A percentile compares a stretch with the other conserved stretches of the same genome.
Evolutionary conservation across 2,329 filamentous ascomycete species (phyloP).

Genomic region (Colletotrichum shisoi): DNA sequence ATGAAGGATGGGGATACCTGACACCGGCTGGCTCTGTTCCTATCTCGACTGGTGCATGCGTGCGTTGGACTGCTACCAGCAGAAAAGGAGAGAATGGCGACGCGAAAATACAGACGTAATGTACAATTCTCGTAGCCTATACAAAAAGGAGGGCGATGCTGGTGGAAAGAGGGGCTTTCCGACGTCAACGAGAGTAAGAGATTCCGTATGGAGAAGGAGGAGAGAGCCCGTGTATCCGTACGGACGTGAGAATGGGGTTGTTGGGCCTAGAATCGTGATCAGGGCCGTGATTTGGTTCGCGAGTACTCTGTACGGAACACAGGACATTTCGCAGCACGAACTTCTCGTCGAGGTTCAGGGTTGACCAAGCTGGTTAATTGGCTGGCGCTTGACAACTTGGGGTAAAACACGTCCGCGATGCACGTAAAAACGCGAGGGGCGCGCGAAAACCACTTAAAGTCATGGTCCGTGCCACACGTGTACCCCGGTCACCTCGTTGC

Average conservation of each 20-base stretch:
- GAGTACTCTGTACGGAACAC: too few relatives aligned
- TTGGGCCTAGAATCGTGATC: slow-evolving; percentile 1
- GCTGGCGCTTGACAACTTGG: slow-evolving; percentile 31
- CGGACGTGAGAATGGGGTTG: slow-evolving; percentile 7
- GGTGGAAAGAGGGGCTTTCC: slow-evolving; percentile 21
- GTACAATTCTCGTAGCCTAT: slow-evolving; percentile 22
- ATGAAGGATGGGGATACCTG: slow-evolving; percentile 18
- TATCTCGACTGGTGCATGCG: slow-evolving; percentile 32
- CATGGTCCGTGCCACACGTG: slow-evolving; percentile 40
- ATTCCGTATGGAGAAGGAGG: slow-evolving; percentile 20
- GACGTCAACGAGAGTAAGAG: slow-evolving; percentile 19
- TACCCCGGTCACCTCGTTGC: slow-evolving; percentile 32
- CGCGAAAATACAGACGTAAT: slow-evolving; percentile 10
- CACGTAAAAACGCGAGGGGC: slow-evolving; percentile 42
- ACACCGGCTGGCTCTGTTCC: slow-evolving; percentile 22
- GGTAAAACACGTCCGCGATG: slow-evolving; percentile 39
- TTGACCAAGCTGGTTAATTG: slow-evolving; percentile 33
- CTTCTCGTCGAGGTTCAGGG: slow-evolving; percentile 12
- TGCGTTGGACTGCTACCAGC: slow-evolving; percentile 26
- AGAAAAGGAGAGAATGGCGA: slow-evolving; percentile 13
- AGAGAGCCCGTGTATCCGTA: slow-evolving; percentile 22
- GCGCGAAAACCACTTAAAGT: slow-evolving; percentile 40
- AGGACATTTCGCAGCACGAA: slow-evolving; percentile 28
- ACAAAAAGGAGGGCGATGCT: slow-evolving; percentile 11
- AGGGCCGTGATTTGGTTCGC: slow-evolving; percentile 10